Percentiles rank a stretch among this genome's conserved stretches.
These are phyloP conservation scores for Fusarium pseudograminearum DNA, from an alignment of 2,329 filamentous ascomycete genomes.

Conservation along the genomic window DNA sequence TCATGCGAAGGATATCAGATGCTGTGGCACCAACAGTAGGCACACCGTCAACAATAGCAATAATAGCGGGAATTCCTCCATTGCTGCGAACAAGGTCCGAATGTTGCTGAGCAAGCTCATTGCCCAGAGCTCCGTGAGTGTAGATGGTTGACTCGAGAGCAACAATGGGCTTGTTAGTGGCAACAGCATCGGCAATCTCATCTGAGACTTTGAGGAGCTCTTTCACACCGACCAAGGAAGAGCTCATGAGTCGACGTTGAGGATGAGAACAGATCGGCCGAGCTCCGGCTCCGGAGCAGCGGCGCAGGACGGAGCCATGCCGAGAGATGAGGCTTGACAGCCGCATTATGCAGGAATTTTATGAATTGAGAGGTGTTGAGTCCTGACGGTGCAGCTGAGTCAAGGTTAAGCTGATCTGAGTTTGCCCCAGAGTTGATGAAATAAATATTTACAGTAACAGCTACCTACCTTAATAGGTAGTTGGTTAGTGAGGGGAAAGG, in stretches of 20 bases:
- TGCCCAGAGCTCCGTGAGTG: slow-evolving; percentile 90
- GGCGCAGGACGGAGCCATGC: slow-evolving; percentile 37
- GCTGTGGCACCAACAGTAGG: slow-evolving; percentile 82
- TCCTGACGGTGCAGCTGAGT: background rate
- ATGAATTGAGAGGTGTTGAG: background rate
- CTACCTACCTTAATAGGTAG: slow-evolving; percentile 8
- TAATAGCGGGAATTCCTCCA: slow-evolving; percentile 89
- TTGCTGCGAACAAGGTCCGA: slow-evolving; percentile 84
- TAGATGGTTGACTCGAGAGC: slow-evolving; percentile 97
- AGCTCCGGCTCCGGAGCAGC: slow-evolving; percentile 30
- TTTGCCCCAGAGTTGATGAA: slow-evolving; percentile 9
- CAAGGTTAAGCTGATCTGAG: slow-evolving; percentile 2
- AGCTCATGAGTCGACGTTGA: slow-evolving; percentile 43
- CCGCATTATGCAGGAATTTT: slow-evolving; percentile 25
- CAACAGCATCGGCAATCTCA: slow-evolving; percentile 83
- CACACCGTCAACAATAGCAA: slow-evolving; percentile 86
- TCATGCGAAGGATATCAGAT: slow-evolving; percentile 79
- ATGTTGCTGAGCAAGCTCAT: slow-evolving; percentile 78
- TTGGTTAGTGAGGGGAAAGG: slow-evolving; percentile 24
- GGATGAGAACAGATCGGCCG: slow-evolving; percentile 30
- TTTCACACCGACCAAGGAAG: slow-evolving; percentile 49
- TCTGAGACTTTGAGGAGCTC: slow-evolving; percentile 78
- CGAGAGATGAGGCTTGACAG: slow-evolving; percentile 38
- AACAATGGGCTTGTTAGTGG: slow-evolving; percentile 82
- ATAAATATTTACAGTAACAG: background rate